Evolutionary conservation across 140 eudicot species (phyloP).

Genomic region (Cichorium intybus): DNA sequence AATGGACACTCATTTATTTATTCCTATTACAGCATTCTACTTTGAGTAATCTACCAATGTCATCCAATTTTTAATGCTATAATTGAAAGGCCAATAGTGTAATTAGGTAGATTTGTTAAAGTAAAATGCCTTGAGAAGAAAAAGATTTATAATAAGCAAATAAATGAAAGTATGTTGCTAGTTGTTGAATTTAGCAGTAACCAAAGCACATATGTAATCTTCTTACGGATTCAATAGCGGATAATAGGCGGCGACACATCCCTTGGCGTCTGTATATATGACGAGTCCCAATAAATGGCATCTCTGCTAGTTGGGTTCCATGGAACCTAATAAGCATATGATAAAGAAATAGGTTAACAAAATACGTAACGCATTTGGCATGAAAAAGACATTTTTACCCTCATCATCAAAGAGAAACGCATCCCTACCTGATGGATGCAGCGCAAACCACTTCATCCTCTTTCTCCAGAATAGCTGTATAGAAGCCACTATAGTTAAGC

Average conservation of each 20-base stretch:
- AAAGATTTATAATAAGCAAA: too few relatives aligned
- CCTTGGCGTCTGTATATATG: conserved; percentile 82
- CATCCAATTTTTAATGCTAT: too few relatives aligned
- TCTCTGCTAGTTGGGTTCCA: conserved; percentile 84
- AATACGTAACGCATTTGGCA: too few relatives aligned
- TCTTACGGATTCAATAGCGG: conserved; percentile 73
- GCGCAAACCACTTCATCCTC: conserved; percentile 82
- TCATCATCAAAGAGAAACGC: not conserved
- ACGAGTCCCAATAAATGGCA: conserved; percentile 97
- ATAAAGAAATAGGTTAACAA: conserved; percentile 3
- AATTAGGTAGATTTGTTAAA: too few relatives aligned
- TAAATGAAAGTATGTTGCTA: not conserved
- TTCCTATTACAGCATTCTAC: not conserved
- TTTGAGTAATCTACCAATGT: not conserved
- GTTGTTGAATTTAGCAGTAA: too few relatives aligned
- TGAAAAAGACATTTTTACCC: not conserved
- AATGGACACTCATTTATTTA: too few relatives aligned
- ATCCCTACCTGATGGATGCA: conserved; percentile 88
- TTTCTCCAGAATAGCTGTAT: conserved; percentile 69
- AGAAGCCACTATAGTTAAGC: conserved; percentile 64
- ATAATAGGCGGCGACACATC: conserved; percentile 81
- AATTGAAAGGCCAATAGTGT: too few relatives aligned
- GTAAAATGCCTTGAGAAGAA: not conserved
- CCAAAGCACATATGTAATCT: not conserved
- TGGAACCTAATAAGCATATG: conserved; percentile 54